Percentiles rank a stretch among this genome's conserved stretches.
phyloP scores from a whole-genome alignment of 2,329 filamentous ascomycete species.

The Fusarium transvaalense region DNA sequence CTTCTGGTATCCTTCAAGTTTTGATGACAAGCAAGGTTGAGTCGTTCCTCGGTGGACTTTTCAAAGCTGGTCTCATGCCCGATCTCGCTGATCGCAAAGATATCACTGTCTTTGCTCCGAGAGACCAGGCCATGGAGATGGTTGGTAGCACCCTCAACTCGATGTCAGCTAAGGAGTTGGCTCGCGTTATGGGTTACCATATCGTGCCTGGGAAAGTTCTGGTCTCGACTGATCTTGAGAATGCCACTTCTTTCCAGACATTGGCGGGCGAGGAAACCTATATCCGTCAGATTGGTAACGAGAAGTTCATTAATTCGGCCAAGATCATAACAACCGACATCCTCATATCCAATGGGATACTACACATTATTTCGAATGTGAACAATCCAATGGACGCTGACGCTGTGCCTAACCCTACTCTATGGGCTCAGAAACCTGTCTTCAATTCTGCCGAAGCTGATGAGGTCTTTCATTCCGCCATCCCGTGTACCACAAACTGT shows the following conservation, averaged over 20 bases:
- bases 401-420: slow-evolving; percentile 54
- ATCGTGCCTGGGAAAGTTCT: slow-evolving; percentile 67
- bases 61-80: slow-evolving; percentile 52
- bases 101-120: slow-evolving; percentile 74
- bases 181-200: slow-evolving; percentile 72
- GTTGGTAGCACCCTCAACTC: slow-evolving; percentile 66
- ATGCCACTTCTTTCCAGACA: slow-evolving; percentile 50
- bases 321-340: slow-evolving; percentile 66
- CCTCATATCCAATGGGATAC: slow-evolving; percentile 68
- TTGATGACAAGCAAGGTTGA: slow-evolving; percentile 61
- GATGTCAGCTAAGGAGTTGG: slow-evolving; percentile 61
- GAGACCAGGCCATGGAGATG: slow-evolving; percentile 68
- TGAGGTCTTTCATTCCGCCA: slow-evolving; percentile 56
- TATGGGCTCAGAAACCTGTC: slow-evolving; percentile 61
- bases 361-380: slow-evolving; percentile 69
- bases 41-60: slow-evolving; percentile 55
- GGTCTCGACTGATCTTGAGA: slow-evolving; percentile 61
- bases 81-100: slow-evolving; percentile 57
- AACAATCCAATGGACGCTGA: slow-evolving; percentile 58
- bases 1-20: slow-evolving; percentile 62
- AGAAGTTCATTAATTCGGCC: slow-evolving; percentile 66
- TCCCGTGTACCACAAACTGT: slow-evolving; percentile 59
- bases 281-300: slow-evolving; percentile 57
- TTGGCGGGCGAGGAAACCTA: slow-evolving; percentile 54
- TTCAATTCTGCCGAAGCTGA: slow-evolving; percentile 65